Evolutionary conservation across 768 basidiomycete species (phyloP).

Genomic region (Gymnopilus dilepis): DNA sequence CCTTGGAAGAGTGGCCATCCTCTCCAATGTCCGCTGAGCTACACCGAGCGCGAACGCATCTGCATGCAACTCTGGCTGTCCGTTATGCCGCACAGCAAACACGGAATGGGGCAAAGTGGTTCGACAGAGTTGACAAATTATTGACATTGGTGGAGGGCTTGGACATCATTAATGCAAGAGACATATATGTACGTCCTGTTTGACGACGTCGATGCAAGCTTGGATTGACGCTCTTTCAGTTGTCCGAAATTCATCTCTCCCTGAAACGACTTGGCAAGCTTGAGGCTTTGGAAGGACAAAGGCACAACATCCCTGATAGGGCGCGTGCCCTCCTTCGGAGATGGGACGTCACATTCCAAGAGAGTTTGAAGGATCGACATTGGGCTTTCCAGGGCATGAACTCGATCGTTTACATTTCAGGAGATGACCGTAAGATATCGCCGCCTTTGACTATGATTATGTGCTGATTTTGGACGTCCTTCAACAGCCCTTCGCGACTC

Average conservation of each 20-base stretch:
- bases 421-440: background rate
- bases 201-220: background rate
- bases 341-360: background rate
- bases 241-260: constrained; percentile 4
- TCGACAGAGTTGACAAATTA: background rate
- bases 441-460: too few species aligned
- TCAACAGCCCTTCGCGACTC: background rate
- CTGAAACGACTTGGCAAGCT: background rate
- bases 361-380: background rate
- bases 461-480: too few species aligned
- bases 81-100: background rate
- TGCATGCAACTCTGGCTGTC: background rate
- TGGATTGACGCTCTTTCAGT: background rate
- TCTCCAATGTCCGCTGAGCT: background rate
- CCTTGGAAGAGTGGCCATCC: background rate
- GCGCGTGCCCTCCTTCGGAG: background rate
- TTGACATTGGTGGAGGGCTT: background rate
- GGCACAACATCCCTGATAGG: background rate
- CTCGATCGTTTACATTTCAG: background rate
- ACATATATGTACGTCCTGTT: constrained; percentile 1
- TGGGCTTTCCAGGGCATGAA: constrained; percentile 4
- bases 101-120: too few species aligned
- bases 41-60: background rate
- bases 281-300: background rate
- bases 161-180: background rate